Conservation (phyloP, 139 green algal genomes). For the Pseudopediastrum boryanum region DNA sequence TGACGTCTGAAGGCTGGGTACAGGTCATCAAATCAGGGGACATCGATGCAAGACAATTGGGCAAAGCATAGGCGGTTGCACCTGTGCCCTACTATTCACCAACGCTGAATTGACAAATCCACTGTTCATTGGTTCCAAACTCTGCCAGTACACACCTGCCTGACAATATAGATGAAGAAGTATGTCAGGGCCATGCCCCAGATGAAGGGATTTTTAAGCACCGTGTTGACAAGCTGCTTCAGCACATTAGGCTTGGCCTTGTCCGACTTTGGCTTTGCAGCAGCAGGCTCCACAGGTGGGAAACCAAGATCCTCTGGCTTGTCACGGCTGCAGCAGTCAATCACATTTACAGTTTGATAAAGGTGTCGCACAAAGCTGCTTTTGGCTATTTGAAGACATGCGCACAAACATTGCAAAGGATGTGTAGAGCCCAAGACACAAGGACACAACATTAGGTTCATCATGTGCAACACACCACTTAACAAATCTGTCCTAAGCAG, state of each 20-base stretch:
- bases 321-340: conserved; percentile 64
- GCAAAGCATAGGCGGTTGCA: too few relatives aligned
- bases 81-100: too few relatives aligned
- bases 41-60: too few relatives aligned
- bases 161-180: conserved; percentile 96
- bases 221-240: conserved; percentile 80
- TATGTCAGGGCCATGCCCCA: conserved; percentile 95
- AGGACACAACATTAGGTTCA: too few relatives aligned
- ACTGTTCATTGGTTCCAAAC: background rate
- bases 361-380: too few relatives aligned
- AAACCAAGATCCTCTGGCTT: conserved; percentile 81
- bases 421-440: too few relatives aligned
- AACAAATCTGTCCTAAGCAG: too few relatives aligned
- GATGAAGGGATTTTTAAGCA: conserved; percentile 91
- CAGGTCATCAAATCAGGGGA: too few relatives aligned
- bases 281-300: conserved; percentile 72
- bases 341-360: background rate
- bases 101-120: background rate
- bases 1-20: too few relatives aligned
- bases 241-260: conserved; percentile 65
- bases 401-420: too few relatives aligned
- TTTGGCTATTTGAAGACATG: too few relatives aligned
- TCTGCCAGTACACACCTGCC: conserved; percentile 77
- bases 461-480: too few relatives aligned
- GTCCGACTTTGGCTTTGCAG: conserved; percentile 14